Base-by-base conservation (phyloP, 352 stramenopile species). In the Globisporangium rhizosaccharum region DNA sequence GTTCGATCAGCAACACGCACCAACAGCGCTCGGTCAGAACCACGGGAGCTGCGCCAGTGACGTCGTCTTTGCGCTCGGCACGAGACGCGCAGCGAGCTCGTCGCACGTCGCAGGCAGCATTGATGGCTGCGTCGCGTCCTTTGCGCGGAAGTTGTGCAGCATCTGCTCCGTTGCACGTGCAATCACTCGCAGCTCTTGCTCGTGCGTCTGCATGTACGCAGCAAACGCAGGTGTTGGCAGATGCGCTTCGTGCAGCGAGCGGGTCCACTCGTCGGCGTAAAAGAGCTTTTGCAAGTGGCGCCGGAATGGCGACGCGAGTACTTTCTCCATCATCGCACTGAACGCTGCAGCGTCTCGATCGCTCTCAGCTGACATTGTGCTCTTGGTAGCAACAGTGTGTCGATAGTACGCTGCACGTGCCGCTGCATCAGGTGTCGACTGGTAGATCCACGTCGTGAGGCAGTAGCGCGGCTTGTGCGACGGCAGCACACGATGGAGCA, bases 381-480 rank as follows among this genome's bases (percentile, higher is more conserved):
- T n/a, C 12, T 14, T 10, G 3, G 36, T 1, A 23, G 26, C 6
- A 4, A n/a, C 18, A 2, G 15, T 6, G 5, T 54, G 18, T 23
- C 58, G 53, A 47, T 77, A 80, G 17, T 66, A 80, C 5, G 51
- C 48, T 20, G 51, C 42, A n/a, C 69, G 70, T 17, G 61, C 56
- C 49, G 63, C 58, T 36, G 59, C 37, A 56, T 66, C 58, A 7
- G 66, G 67, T 0, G 51, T 51, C 10, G 61, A 63, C 47, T 74
- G 65, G 60, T 92, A 90, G 25, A 87, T 70, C 83, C 83, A 92
- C 25, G 77, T 90, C 15, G 80, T 88, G 23, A 92, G 72, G 53
- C 76, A 85, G 46, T 75, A 82, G 46, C 83, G 71, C 3, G 75
- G 71, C 26, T 70, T 71, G 11, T 14, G 59, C 7, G 76, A 59